Conservation (phyloP, 2,329 filamentous ascomycete species). For the Penicillium sp. region DNA sequence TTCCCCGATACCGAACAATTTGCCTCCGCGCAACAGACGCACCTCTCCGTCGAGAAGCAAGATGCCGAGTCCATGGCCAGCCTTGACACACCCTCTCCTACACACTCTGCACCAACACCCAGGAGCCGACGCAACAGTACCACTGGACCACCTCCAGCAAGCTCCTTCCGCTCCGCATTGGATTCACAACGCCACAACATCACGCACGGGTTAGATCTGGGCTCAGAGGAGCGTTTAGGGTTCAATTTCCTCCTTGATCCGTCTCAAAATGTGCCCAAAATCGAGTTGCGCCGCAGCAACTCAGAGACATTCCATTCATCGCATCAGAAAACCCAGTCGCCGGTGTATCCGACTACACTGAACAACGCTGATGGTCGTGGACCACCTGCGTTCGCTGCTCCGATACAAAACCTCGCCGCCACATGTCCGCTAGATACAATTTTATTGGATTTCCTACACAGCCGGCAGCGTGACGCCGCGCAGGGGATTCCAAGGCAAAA, state of each 20-base stretch:
- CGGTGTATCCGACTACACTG: constrained; percentile 26
- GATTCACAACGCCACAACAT: constrained; percentile 45
- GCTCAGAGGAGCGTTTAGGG: constrained; percentile 64
- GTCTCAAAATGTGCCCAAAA: constrained; percentile 56
- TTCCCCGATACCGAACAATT: constrained; percentile 28
- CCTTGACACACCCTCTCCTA: constrained; percentile 32
- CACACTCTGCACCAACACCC: constrained; percentile 27
- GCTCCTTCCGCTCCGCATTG: constrained; percentile 43
- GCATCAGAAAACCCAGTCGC: constrained; percentile 22
- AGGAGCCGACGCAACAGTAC: constrained; percentile 28
- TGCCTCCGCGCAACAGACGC: constrained; percentile 20
- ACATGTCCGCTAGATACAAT: constrained; percentile 78
- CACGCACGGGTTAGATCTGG: constrained; percentile 60
- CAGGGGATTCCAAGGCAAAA: constrained; percentile 66
- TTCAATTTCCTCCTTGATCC: constrained; percentile 72
- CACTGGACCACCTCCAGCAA: constrained; percentile 18
- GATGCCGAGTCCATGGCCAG: constrained; percentile 33
- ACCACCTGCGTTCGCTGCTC: constrained; percentile 38
- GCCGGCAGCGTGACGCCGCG: constrained; percentile 65
- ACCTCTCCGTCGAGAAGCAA: constrained; percentile 22
- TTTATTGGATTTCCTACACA: constrained; percentile 75
- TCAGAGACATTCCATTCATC: constrained; percentile 27
- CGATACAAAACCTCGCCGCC: constrained; percentile 63
- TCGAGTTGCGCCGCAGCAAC: constrained; percentile 42
- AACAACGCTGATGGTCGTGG: constrained; percentile 27